Evolutionary conservation across 192 early-diverging fungal species (phyloP), one percentile per base, ranked within the genome.

Genomic region (Coemansia sp.): DNA sequence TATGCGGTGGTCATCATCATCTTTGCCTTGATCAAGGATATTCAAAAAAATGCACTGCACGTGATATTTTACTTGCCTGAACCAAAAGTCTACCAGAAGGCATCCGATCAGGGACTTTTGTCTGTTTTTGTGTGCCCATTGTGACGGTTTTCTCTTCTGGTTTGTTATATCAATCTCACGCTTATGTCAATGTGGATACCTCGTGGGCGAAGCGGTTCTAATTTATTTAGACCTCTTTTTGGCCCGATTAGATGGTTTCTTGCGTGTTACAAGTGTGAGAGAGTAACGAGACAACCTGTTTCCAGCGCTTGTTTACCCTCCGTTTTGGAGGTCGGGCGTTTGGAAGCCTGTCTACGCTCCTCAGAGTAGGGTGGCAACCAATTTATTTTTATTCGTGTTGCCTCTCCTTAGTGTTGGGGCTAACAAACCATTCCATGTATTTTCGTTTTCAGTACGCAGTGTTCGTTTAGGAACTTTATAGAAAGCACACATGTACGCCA

Each of bases 351-450:
- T 59, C 60, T 65, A 75, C 66, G 81, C 73, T 75, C 81, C 81
- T 83, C 69, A 71, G 81, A 83, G 81, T 83, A 80, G 78, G 81
- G 66, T 72, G 76, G 70, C 66, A 60, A 36, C 36, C 57, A 55
- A 18, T 59, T 48, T 53, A 34, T 55, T 51, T 7, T 53, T 59
- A 59, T 36, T 37, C 34, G 68, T 70, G 76, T 52, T 57, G 81
- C 53, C 81, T 76, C 35, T 68, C 81, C 81, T 83, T 83, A 83
- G 81, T 77, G 74, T 72, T 75, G 81, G 81, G 74, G 22, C 81
- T 83, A 70, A 78, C 76, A 83, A n/a, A 63, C 32, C 11, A 38
- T 41, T 41, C 11, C 7, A 14, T 14, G 11, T 28, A 54, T 54
- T 22, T 7, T 54, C 22, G 22, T 28, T 28, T 28, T 28, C 22